Evolutionary conservation across 768 basidiomycete genomes (phyloP).

Genomic region (Naganishia vishniacii): DNA sequence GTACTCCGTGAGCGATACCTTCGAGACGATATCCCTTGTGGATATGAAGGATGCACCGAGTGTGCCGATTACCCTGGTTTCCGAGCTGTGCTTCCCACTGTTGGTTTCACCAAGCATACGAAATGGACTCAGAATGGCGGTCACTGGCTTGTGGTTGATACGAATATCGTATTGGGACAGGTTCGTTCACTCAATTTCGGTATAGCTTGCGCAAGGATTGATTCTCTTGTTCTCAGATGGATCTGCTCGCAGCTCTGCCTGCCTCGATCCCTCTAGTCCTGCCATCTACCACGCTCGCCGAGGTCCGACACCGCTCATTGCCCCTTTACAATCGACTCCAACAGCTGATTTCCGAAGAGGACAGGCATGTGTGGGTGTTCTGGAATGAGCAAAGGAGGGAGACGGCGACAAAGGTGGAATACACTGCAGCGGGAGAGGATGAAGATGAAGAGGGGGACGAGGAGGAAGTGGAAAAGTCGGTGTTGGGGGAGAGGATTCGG

Average conservation of each 20-base stretch:
- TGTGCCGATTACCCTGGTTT: conserved; percentile 54
- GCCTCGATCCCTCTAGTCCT: conserved; percentile 78
- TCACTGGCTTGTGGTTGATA: conserved; percentile 85
- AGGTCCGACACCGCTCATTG: conserved; percentile 88
- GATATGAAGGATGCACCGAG: conserved; percentile 62
- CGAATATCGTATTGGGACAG: conserved; percentile 89
- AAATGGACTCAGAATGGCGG: conserved; percentile 35
- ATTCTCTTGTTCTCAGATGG: conserved; percentile 62
- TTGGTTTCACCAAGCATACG: conserved; percentile 61
- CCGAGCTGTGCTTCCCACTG: conserved; percentile 56
- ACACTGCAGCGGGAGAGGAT: background rate
- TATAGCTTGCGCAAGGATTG: no score
- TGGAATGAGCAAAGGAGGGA: conserved; percentile 59
- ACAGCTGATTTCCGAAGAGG: conserved; percentile 70
- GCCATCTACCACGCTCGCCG: conserved; percentile 90
- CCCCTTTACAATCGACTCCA: conserved; percentile 90
- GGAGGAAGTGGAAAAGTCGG: conserved; percentile 51
- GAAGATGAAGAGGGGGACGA: conserved; percentile 12
- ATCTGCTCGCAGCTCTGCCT: conserved; percentile 72
- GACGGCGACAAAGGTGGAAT: conserved; percentile 37
- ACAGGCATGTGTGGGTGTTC: conserved; percentile 49
- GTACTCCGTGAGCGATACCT: conserved; percentile 92
- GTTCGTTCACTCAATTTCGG: conserved; percentile 49
- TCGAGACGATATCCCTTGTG: conserved; percentile 83
- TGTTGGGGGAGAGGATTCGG: conserved; percentile 33